These are phyloP conservation scores for Spiraea crenata DNA, from an alignment of 331 rosid genomes.

Conservation along the genomic window DNA sequence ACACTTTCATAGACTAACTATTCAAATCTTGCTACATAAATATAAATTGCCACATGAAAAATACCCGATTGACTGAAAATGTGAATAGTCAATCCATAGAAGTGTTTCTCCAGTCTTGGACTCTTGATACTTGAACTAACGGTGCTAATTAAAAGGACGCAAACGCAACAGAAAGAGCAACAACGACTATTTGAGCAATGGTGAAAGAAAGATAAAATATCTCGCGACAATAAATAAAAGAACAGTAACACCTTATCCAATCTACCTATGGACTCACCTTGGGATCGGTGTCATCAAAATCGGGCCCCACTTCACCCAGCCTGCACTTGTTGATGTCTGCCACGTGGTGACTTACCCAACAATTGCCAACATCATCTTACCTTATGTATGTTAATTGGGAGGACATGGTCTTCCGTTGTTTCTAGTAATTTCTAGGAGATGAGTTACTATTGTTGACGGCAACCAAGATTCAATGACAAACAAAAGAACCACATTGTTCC, in stretches of 20 bases:
- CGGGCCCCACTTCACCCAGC: slow-evolving; percentile 11
- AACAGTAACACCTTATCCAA: slow-evolving; percentile 17
- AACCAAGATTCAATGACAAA: neutral
- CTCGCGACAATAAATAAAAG: slow-evolving; percentile 6
- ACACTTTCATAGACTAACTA: too few relatives aligned
- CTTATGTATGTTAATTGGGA: neutral
- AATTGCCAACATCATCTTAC: neutral
- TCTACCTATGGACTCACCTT: slow-evolving; percentile 13
- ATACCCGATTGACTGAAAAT: too few relatives aligned
- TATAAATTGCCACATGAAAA: too few relatives aligned
- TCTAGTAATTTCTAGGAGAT: neutral
- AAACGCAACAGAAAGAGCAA: too few relatives aligned
- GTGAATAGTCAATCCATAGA: too few relatives aligned
- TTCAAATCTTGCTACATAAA: too few relatives aligned
- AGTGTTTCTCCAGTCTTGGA: too few relatives aligned
- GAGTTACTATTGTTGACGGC: neutral
- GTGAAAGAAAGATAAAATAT: neutral
- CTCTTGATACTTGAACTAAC: too few relatives aligned
- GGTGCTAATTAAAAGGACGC: too few relatives aligned
- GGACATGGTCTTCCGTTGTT: neutral
- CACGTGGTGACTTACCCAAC: slow-evolving; percentile 33
- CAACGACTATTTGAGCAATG: neutral
- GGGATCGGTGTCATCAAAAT: slow-evolving; percentile 28
- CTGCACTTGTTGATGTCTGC: slow-evolving; percentile 29
- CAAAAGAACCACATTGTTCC: neutral